These are phyloP conservation scores for Phellinidium pouzarii DNA, from an alignment of 1,284 basidiomycete genomes.

Conservation along the genomic window DNA sequence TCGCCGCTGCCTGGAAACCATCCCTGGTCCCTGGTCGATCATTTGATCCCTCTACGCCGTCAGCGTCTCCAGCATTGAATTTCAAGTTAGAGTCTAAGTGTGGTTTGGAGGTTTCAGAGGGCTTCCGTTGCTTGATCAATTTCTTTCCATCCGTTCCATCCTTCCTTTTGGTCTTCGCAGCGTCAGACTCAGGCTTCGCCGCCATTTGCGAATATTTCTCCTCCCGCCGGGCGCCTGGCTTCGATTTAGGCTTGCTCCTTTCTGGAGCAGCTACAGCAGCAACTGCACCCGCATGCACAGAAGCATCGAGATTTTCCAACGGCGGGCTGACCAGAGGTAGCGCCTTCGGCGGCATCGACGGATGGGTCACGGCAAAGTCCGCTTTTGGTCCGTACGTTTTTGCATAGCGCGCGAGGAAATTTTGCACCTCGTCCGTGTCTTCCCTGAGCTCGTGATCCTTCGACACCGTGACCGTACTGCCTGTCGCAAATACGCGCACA, in stretches of 20 bases:
- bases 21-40: neutral
- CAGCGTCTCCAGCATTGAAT: neutral
- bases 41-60: neutral
- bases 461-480: neutral
- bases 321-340: neutral
- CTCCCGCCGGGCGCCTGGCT: neutral
- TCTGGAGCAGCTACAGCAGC: neutral
- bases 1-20: neutral
- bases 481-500: neutral
- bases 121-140: too few species aligned
- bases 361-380: neutral
- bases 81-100: neutral
- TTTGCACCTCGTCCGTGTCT: conserved; percentile 8
- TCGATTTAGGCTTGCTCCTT: neutral
- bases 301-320: neutral
- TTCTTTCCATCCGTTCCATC: neutral
- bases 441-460: neutral
- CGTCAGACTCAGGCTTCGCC: neutral
- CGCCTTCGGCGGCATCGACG: neutral
- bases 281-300: neutral
- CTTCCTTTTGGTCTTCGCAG: neutral
- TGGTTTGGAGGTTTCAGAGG: neutral
- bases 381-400: conserved; percentile 4
- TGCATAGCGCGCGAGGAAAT: conserved; percentile 15
- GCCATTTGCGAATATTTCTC: too few species aligned